phyloP scores from a whole-genome alignment of 768 basidiomycete species.

The Tricholoma bakamatsutake region DNA sequence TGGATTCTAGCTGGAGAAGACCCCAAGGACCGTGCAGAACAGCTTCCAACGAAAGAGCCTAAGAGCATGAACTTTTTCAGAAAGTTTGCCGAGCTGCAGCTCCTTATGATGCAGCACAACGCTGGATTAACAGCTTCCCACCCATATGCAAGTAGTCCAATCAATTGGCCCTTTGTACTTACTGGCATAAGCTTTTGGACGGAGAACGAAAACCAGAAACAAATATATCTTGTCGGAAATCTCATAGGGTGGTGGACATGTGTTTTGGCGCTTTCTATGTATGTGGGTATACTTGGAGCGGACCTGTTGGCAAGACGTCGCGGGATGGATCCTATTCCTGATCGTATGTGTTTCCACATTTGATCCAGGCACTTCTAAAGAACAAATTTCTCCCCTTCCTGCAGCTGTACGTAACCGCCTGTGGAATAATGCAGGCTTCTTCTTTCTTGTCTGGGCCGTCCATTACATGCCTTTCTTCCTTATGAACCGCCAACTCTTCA shows the following conservation, averaged over 20 bases:
- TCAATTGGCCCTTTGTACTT: slow-evolving; percentile 97
- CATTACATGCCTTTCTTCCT: slow-evolving; percentile 98
- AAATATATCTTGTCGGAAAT: slow-evolving; percentile 97
- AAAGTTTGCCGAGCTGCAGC: slow-evolving; percentile 90
- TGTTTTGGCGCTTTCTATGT: slow-evolving; percentile 79
- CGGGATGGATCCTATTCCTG: slow-evolving; percentile 78
- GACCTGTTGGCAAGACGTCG: slow-evolving; percentile 86
- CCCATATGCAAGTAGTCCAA: slow-evolving; percentile 92
- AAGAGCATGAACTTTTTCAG: slow-evolving; percentile 88
- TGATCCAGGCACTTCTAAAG: neutral
- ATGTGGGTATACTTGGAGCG: slow-evolving; percentile 84
- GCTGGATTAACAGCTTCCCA: slow-evolving; percentile 98
- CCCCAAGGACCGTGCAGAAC: slow-evolving; percentile 43
- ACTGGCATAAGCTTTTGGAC: slow-evolving; percentile 99
- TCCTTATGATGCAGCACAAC: slow-evolving; percentile 97
- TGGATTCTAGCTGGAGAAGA: slow-evolving; percentile 45
- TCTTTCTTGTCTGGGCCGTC: slow-evolving; percentile 89
- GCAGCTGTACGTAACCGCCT: slow-evolving; percentile 88
- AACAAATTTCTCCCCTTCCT: neutral
- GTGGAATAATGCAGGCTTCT: slow-evolving; percentile 95
- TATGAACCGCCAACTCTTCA: slow-evolving; percentile 93
- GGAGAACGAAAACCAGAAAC: slow-evolving; percentile 71
- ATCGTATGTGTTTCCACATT: slow-evolving; percentile 50
- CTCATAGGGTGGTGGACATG: slow-evolving; percentile 93
- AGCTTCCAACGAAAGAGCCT: slow-evolving; percentile 55